phyloP scores from a whole-genome alignment of 2,329 filamentous ascomycete genomes.

The Didymella exigua region DNA sequence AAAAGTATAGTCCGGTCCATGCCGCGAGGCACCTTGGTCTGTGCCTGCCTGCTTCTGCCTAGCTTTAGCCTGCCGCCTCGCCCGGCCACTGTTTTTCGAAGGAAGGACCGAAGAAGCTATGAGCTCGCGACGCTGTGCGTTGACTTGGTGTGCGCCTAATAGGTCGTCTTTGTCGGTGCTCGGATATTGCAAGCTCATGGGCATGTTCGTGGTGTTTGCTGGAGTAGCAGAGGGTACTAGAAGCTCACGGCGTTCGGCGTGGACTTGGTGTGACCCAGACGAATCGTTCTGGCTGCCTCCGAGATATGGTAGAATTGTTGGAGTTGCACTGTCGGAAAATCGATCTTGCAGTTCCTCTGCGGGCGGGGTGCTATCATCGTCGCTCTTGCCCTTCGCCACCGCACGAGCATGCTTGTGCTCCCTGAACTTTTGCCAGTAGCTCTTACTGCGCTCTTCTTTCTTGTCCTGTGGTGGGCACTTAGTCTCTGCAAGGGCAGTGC shows the following conservation, averaged over 20 bases:
- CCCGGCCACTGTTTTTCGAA: background rate
- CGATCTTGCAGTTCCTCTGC: no score
- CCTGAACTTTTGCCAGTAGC: background rate
- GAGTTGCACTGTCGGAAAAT: background rate
- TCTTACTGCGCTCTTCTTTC: background rate
- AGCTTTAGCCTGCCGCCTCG: background rate
- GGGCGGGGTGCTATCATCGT: background rate
- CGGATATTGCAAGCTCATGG: background rate
- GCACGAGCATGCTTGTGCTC: background rate
- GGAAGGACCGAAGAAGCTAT: background rate
- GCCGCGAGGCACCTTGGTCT: no score
- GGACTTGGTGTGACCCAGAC: background rate
- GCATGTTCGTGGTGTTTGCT: background rate
- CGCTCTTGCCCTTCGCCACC: background rate
- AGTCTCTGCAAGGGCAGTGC: background rate
- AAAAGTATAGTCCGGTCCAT: background rate
- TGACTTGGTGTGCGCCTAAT: background rate
- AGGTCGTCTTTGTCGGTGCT: background rate
- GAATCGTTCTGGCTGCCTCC: background rate
- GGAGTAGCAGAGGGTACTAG: background rate
- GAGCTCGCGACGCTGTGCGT: background rate
- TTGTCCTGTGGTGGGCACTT: background rate
- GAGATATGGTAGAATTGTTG: background rate
- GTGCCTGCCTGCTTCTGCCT: background rate
- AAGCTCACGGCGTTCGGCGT: background rate